These are phyloP conservation scores for Chlorella ohadii DNA, from an alignment of 139 green algal species.

Conservation along the genomic window DNA sequence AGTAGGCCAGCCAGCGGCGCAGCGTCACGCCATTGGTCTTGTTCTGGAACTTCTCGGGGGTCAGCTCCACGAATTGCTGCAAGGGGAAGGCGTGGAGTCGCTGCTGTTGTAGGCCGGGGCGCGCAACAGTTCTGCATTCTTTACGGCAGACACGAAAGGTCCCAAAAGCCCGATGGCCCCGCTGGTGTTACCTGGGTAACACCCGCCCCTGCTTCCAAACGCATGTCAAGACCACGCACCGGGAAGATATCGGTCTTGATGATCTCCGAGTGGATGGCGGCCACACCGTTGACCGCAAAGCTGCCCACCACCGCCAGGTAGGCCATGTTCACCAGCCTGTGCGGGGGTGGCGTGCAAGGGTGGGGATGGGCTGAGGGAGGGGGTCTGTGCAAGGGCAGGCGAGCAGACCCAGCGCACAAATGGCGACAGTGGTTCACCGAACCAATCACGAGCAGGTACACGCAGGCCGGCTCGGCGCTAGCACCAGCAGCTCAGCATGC, in stretches of 20 bases:
- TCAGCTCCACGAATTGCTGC: conserved; percentile 86
- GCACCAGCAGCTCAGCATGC: too few relatives aligned
- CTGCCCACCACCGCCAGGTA: conserved; percentile 93
- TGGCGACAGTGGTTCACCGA: too few relatives aligned
- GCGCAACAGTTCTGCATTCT: too few relatives aligned
- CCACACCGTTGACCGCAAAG: conserved; percentile 95
- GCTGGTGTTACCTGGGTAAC: too few relatives aligned
- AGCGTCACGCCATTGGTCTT: conserved; percentile 99
- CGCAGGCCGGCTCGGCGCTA: too few relatives aligned
- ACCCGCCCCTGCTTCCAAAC: too few relatives aligned
- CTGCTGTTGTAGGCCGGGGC: too few relatives aligned
- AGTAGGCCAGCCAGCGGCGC: conserved; percentile 92
- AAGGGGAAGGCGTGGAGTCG: too few relatives aligned
- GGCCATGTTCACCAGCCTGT: conserved; percentile 94
- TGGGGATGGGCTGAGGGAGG: too few relatives aligned
- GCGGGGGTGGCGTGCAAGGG: background rate
- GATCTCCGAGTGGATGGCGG: conserved; percentile 95
- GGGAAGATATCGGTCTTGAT: conserved; percentile 93
- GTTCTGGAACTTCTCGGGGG: conserved; percentile 97
- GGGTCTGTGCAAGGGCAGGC: background rate
- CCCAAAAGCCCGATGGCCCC: too few relatives aligned
- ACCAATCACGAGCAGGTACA: too few relatives aligned
- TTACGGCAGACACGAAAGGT: too few relatives aligned
- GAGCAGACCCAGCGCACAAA: background rate
- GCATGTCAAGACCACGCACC: background rate